Conservation (phyloP, 306 rosid species). For the Rosa chinensis region DNA sequence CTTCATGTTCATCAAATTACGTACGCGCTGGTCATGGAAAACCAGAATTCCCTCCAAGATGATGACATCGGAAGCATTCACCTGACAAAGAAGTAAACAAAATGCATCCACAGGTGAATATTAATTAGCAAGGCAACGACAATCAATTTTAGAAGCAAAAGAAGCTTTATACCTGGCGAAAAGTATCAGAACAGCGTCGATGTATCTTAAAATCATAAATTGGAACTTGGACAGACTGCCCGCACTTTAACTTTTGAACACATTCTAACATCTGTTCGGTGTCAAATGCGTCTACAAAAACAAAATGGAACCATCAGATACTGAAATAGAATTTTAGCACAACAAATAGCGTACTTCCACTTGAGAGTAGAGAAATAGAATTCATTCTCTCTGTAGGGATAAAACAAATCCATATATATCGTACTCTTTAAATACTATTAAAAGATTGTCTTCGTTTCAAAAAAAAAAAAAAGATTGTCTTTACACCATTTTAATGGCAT, state of each 20-base stretch:
- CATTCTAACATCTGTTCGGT: slow-evolving; percentile 88
- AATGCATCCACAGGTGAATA: neutral
- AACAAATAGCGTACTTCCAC: neutral
- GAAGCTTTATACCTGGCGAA: slow-evolving; percentile 61
- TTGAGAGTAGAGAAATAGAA: neutral
- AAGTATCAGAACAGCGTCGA: slow-evolving; percentile 72
- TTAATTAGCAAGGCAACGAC: neutral
- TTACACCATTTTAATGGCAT: too few species aligned
- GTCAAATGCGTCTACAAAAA: slow-evolving; percentile 74
- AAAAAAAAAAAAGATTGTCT: too few species aligned
- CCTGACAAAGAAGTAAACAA: slow-evolving; percentile 42
- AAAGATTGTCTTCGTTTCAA: too few species aligned
- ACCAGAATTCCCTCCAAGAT: slow-evolving; percentile 97
- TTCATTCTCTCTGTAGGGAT: too few species aligned
- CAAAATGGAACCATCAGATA: neutral
- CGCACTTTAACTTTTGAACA: slow-evolving; percentile 54
- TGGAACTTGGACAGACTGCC: slow-evolving; percentile 77
- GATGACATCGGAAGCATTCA: slow-evolving; percentile 92
- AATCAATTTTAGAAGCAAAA: neutral
- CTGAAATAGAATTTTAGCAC: neutral
- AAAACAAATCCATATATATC: too few species aligned
- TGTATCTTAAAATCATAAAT: slow-evolving; percentile 90
- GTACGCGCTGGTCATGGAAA: slow-evolving; percentile 89
- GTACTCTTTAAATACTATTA: too few species aligned
- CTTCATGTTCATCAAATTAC: slow-evolving; percentile 93